Evolutionary conservation across 495 filamentous ascomycete species (phyloP), one percentile per base, ranked within the genome.

Genomic region (Hypoxylon cercidicola): DNA sequence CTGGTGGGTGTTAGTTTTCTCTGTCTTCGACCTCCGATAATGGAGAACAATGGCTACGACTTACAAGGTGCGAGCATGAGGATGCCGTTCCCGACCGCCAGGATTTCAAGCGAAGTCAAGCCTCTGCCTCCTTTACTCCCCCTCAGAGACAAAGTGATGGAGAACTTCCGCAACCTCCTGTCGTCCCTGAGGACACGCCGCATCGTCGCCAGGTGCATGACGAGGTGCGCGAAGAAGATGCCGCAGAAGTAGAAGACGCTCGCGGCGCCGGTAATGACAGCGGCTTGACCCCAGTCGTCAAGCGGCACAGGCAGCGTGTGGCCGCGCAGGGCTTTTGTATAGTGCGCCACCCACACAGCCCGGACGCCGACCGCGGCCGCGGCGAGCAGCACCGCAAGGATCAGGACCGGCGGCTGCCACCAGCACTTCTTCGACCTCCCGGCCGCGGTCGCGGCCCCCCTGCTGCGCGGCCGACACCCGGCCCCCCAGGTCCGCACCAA

Each of bases 171-270:
- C 39, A 5, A 18, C 15, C 30, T 19, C 28, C 21, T 9, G 32
- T 20, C 6, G 6, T 48, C 41, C 12, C 62, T 48, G 1, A 68
- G 59, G 16, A 68, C 28, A 4, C 64, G 58, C 19, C 64, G 32
- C n/a, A 58, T 68, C 0, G 59, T 21, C 3, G 49, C 58, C 3
- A 68, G 59, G 30, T 68, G 64, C 13, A 68, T 13, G 2, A 53
- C 53, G 16, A 68, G 32, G 34, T 68, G 64, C 23, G 64, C 48
- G 43, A 68, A 68, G 53, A 68, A 68, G 19, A 68, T 11, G 34
- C 64, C 58, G 52, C 64, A 68, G 59, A 68, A 68, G 19, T 68
- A 63, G n/a, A 68, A 68, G 0, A 68, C 54, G 15, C 46, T 54
- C 7, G 39, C 44, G 4, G 64, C 64, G 23, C 57, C 55, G 1